These are phyloP conservation scores for Myriosclerotinia scirpicola DNA, from an alignment of 2,329 filamentous ascomycete species.

Conservation along the genomic window DNA sequence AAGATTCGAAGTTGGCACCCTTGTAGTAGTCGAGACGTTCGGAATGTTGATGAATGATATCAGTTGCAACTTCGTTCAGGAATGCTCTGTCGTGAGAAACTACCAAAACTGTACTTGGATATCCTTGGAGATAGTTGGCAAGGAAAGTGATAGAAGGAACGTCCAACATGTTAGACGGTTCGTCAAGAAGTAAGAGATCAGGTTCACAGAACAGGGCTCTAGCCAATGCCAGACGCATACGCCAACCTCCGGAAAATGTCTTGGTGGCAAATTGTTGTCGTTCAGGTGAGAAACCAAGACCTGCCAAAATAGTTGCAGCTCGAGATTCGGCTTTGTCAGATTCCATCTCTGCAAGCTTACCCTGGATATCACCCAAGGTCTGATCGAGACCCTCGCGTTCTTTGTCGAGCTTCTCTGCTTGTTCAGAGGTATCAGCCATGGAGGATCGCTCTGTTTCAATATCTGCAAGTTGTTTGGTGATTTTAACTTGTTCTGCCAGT, in stretches of 20 bases:
- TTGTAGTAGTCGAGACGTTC: slow-evolving; percentile 98
- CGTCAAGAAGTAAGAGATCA: slow-evolving; percentile 91
- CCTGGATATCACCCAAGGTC: slow-evolving; percentile 86
- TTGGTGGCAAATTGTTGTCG: slow-evolving; percentile 90
- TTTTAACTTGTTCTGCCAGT: slow-evolving; percentile 84
- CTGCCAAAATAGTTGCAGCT: slow-evolving; percentile 92
- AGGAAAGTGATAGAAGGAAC: slow-evolving; percentile 99
- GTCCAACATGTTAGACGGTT: slow-evolving; percentile 99
- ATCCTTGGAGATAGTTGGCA: slow-evolving; percentile 88
- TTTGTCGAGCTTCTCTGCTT: slow-evolving; percentile 80
- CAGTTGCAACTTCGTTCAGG: slow-evolving; percentile 97
- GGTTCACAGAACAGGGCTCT: slow-evolving; percentile 97
- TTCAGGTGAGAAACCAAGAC: slow-evolving; percentile 93
- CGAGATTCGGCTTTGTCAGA: slow-evolving; percentile 96
- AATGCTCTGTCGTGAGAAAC: slow-evolving; percentile 99
- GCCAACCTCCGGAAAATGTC: slow-evolving; percentile 99
- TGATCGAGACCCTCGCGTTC: slow-evolving; percentile 89
- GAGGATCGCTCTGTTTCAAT: slow-evolving; percentile 75
- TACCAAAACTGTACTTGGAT: slow-evolving; percentile 92
- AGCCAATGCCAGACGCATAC: slow-evolving; percentile 94
- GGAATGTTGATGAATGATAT: slow-evolving; percentile 98
- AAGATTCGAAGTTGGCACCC: slow-evolving; percentile 92
- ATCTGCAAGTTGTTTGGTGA: slow-evolving; percentile 69
- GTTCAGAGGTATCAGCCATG: slow-evolving; percentile 87
- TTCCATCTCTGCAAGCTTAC: slow-evolving; percentile 96